Evolutionary conservation across 306 rosid species (phyloP).

Genomic region (Carpinus fangiana): DNA sequence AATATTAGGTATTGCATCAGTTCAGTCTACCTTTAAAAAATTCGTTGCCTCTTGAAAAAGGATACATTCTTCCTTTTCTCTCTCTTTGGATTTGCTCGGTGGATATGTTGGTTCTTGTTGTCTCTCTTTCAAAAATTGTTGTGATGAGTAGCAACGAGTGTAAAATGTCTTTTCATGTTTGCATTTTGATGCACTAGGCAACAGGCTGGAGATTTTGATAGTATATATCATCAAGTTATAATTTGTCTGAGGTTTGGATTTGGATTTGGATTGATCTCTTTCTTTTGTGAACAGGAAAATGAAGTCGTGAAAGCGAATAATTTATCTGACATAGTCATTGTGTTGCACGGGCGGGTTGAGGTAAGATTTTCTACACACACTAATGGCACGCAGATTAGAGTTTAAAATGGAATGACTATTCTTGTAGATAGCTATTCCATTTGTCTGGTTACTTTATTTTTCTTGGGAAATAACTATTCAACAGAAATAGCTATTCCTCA

Average conservation of each 20-base stretch:
- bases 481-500: too few relatives aligned
- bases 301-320: slow-evolving; percentile 96
- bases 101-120: not conserved
- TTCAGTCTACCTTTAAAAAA: not conserved
- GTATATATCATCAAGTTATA: not conserved
- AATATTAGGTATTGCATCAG: not conserved
- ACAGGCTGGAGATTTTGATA: not conserved
- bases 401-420: too few relatives aligned
- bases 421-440: too few relatives aligned
- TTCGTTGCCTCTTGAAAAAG: not conserved
- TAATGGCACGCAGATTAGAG: not conserved
- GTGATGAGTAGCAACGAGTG: not conserved
- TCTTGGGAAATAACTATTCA: too few relatives aligned
- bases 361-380: slow-evolving; percentile 46
- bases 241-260: slow-evolving; percentile 13
- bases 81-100: not conserved
- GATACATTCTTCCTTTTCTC: not conserved
- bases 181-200: slow-evolving; percentile 1
- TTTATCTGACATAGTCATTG: slow-evolving; percentile 68
- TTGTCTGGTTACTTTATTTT: too few relatives aligned
- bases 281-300: slow-evolving; percentile 68
- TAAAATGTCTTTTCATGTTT: not conserved
- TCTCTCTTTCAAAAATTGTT: not conserved
- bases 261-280: slow-evolving; percentile 30
- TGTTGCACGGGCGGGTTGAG: slow-evolving; percentile 97